phyloP scores from a whole-genome alignment of 169 alveolate species.

The Eimeria brunetti region DNA sequence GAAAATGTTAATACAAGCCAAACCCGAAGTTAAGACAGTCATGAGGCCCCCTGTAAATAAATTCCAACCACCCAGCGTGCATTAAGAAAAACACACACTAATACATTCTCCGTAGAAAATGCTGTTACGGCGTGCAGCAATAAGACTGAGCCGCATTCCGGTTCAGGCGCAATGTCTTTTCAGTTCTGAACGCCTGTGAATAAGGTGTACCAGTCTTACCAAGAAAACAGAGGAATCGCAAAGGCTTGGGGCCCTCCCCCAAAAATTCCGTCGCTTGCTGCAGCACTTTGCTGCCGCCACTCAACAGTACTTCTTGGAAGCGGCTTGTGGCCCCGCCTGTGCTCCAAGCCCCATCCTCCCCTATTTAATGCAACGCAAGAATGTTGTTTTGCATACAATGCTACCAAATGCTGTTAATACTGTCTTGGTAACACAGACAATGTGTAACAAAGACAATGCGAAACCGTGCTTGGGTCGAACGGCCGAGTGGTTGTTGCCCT shows the following conservation, averaged over 20 bases:
- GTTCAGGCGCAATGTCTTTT: neutral
- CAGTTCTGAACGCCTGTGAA: neutral
- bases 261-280: slow-evolving; percentile 61
- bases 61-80: neutral
- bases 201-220: slow-evolving; percentile 5
- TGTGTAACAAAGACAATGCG: neutral
- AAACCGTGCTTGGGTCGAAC: neutral
- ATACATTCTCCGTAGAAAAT: too few species aligned
- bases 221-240: slow-evolving; percentile 71
- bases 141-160: neutral
- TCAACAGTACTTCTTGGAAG: slow-evolving; percentile 37
- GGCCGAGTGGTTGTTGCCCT: neutral
- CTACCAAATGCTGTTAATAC: neutral
- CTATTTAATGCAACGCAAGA: neutral
- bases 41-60: slow-evolving; percentile 46
- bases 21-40: slow-evolving; percentile 17
- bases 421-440: neutral
- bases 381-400: neutral
- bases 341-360: slow-evolving; percentile 44
- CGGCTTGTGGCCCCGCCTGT: slow-evolving; percentile 40
- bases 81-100: neutral
- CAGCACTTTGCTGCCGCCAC: slow-evolving; percentile 65
- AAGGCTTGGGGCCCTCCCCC: slow-evolving; percentile 77
- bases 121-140: too few species aligned
- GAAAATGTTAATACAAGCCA: slow-evolving; percentile 60